Evolutionary conservation across 495 filamentous ascomycete species (phyloP), one percentile per base, ranked within the genome.

Genomic region (Apiosordaria backusii): DNA sequence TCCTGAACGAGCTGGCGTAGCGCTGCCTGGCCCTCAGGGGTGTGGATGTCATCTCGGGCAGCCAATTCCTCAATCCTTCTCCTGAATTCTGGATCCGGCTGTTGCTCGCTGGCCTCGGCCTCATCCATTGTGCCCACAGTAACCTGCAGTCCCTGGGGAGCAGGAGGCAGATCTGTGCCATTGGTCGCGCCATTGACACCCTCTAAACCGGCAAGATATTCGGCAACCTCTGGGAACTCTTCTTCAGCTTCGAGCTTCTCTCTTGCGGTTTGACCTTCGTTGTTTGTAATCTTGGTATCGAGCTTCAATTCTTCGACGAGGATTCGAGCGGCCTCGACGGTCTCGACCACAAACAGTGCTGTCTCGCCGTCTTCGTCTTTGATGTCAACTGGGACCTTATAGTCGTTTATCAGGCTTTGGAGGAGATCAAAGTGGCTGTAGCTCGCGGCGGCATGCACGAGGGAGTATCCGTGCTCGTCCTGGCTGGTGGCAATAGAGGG

Each of bases 321-420:
- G 27, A 86, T 84, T 67, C 85, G 85, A 35, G 94, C 93, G 21
- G 90, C 84, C 3, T 89, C 88, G 29, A 92, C 82, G 0, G 83
- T 88, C 74, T 99, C 95, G 25, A 87, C 85, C 13, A 90, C 90
- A 69, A 96, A 98, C 4, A 99, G 82, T 21, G 93, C 89, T 7
- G 94, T 97, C 76, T 99, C 95, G 60, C 87, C 88, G 74, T 98
- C 95, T 73, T 93, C 88, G 71, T 97, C 95, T 61, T 83, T 82
- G 53, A 97, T 78, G 72, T 97, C 89, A 29, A 90, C 86, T 65
- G 92, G 79, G 10, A 92, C 92, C 23, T 88, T 78, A 77, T 91
- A 93, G 16, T 90, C 90, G 35, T 83, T 80, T n/a, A 96, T 84
- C 1, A 99, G 86, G 1, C 86, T 78, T 54, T 89, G 89, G 7